Evolutionary conservation across 495 filamentous ascomycete species (phyloP).

Genomic region (Hyaloscypha bicolor): DNA sequence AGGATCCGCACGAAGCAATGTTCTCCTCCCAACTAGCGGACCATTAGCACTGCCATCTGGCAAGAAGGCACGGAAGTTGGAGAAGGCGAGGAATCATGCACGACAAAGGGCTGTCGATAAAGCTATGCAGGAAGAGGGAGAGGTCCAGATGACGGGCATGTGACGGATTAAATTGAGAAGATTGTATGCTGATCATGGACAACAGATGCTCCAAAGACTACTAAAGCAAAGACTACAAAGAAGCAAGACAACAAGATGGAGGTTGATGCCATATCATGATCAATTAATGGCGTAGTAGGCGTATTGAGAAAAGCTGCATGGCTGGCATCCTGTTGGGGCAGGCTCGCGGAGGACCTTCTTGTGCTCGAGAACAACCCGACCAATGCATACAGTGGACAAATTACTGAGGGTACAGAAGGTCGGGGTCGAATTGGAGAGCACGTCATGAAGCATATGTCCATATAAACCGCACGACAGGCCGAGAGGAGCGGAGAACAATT

Average conservation of each 20-base stretch:
- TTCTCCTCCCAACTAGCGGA: conserved; percentile 33
- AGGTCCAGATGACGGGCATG: conserved; percentile 35
- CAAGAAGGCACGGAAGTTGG: conserved; percentile 35
- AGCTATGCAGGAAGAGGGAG: conserved; percentile 31
- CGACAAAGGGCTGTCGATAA: conserved; percentile 30
- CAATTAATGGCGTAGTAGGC: not conserved
- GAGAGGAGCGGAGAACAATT: too few relatives aligned
- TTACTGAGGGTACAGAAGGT: too few relatives aligned
- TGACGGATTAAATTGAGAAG: not conserved
- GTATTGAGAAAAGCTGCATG: not conserved
- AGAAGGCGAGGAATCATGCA: conserved; percentile 32
- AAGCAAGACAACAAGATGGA: conserved; percentile 26
- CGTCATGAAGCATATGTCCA: too few relatives aligned
- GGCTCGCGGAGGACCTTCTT: not conserved
- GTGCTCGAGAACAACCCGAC: not conserved
- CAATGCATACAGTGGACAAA: too few relatives aligned
- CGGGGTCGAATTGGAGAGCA: too few relatives aligned
- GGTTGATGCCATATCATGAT: conserved; percentile 22
- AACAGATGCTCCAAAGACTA: conserved; percentile 29
- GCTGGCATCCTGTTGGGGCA: not conserved
- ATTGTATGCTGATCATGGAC: not conserved
- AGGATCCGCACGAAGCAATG: conserved; percentile 27
- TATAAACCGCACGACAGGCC: too few relatives aligned
- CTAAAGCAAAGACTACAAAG: conserved; percentile 23
- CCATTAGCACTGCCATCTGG: conserved; percentile 30